Evolutionary conservation across 345 rosid genomes (phyloP).

Genomic region (Limnanthes douglasii): DNA sequence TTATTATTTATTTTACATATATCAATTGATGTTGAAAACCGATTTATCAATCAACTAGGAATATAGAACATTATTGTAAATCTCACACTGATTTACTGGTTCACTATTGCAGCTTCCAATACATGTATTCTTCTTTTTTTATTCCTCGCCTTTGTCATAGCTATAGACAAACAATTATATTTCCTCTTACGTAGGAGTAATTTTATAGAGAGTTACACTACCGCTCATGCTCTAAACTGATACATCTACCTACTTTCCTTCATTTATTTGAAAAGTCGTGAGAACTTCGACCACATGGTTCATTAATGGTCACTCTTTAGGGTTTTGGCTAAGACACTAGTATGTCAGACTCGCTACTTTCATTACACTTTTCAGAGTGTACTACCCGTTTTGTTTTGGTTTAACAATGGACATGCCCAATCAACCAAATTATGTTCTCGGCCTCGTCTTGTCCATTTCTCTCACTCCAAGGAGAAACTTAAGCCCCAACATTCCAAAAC

Average conservation of each 20-base stretch:
- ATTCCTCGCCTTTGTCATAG: too few species aligned
- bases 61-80: too few species aligned
- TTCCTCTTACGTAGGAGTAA: too few species aligned
- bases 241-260: constrained; percentile 20
- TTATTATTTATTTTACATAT: too few species aligned
- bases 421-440: constrained; percentile 89
- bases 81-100: too few species aligned
- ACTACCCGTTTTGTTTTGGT: constrained; percentile 77
- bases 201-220: constrained; percentile 39
- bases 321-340: constrained; percentile 92
- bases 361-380: constrained; percentile 37
- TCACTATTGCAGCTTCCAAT: too few species aligned
- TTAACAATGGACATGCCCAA: constrained; percentile 88
- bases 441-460: constrained; percentile 86
- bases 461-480: constrained; percentile 93
- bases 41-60: too few species aligned
- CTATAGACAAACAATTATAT: too few species aligned
- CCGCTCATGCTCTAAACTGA: constrained; percentile 17
- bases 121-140: too few species aligned
- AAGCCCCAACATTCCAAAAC: constrained; percentile 84
- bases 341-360: constrained; percentile 68
- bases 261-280: constrained; percentile 32
- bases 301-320: constrained; percentile 82
- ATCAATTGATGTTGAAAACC: too few species aligned
- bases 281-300: constrained; percentile 75